Conservation (phyloP, 768 basidiomycete genomes). For the Mycena floridula region DNA sequence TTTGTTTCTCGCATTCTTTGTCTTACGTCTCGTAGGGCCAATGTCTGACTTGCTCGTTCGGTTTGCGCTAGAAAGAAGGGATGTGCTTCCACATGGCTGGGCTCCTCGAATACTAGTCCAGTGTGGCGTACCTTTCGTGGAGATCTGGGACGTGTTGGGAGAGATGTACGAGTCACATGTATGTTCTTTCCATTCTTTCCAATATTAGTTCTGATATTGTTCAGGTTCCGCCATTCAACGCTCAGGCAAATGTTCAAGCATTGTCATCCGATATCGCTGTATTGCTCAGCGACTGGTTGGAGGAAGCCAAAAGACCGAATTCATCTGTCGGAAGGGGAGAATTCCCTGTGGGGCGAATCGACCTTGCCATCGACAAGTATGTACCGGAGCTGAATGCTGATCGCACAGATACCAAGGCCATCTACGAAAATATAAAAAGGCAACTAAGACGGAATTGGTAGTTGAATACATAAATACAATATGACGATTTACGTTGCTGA, state of each 20-base stretch:
- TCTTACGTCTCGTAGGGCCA: conserved; percentile 44
- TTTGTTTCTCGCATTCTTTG: conserved; percentile 1
- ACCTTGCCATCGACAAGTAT: conserved; percentile 69
- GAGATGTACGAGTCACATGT: conserved; percentile 90
- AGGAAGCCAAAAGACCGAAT: conserved; percentile 69
- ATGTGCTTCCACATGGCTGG: conserved; percentile 71
- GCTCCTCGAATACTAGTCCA: conserved; percentile 71
- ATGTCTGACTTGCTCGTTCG: conserved; percentile 70
- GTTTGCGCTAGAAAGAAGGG: conserved; percentile 59
- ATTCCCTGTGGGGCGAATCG: conserved; percentile 75
- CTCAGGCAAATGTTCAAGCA: conserved; percentile 71
- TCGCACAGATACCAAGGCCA: conserved; percentile 52
- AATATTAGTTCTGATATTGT: conserved; percentile 3
- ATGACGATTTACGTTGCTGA: not conserved
- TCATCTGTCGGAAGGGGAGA: conserved; percentile 55
- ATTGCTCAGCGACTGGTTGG: conserved; percentile 75
- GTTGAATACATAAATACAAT: not conserved
- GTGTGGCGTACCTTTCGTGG: conserved; percentile 73
- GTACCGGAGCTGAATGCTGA: conserved; percentile 60
- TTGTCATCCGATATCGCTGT: conserved; percentile 80
- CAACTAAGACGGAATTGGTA: conserved; percentile 71
- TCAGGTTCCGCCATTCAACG: conserved; percentile 80
- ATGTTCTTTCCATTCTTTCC: conserved; percentile 15
- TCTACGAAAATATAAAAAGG: conserved; percentile 68
- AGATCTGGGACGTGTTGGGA: conserved; percentile 82